phyloP scores from a whole-genome alignment of 208 protist genomes.

The Crithidia bombi region DNA sequence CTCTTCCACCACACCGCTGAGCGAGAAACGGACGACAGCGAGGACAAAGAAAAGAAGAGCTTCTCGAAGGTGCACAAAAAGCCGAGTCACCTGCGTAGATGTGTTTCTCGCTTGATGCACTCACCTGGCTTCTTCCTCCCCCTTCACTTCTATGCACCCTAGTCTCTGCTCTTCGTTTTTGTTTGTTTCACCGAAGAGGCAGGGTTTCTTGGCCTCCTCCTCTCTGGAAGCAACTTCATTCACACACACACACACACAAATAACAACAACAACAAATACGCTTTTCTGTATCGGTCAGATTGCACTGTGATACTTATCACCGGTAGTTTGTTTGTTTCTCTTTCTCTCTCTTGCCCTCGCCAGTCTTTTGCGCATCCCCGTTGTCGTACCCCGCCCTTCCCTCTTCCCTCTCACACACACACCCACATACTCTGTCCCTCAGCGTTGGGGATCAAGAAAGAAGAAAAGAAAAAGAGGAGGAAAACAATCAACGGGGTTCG shows the following conservation, averaged over 20 bases:
- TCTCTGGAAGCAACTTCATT: not conserved
- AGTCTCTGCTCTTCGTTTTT: not conserved
- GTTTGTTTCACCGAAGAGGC: not conserved
- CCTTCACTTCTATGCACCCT: too few relatives aligned
- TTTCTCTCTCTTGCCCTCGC: not conserved
- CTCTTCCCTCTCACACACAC: too few relatives aligned
- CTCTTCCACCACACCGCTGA: too few relatives aligned
- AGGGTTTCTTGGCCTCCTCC: not conserved
- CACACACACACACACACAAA: constrained; percentile 2
- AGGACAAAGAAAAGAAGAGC: too few relatives aligned
- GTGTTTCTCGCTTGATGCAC: too few relatives aligned
- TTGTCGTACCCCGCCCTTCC: too few relatives aligned
- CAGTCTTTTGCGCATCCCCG: too few relatives aligned
- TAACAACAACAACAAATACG: not conserved
- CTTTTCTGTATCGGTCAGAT: not conserved
- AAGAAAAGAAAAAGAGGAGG: not conserved
- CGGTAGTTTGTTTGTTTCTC: too few relatives aligned
- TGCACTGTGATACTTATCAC: too few relatives aligned
- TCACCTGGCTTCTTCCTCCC: constrained; percentile 12
- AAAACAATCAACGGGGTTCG: too few relatives aligned
- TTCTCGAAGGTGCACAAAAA: too few relatives aligned
- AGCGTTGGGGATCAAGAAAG: not conserved
- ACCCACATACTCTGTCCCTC: constrained; percentile 10
- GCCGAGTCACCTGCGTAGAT: not conserved
- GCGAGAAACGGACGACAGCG: too few relatives aligned